These are phyloP conservation scores for Amphibolis antarctica DNA, from an alignment of 106 monocot genomes.

Conservation along the genomic window DNA sequence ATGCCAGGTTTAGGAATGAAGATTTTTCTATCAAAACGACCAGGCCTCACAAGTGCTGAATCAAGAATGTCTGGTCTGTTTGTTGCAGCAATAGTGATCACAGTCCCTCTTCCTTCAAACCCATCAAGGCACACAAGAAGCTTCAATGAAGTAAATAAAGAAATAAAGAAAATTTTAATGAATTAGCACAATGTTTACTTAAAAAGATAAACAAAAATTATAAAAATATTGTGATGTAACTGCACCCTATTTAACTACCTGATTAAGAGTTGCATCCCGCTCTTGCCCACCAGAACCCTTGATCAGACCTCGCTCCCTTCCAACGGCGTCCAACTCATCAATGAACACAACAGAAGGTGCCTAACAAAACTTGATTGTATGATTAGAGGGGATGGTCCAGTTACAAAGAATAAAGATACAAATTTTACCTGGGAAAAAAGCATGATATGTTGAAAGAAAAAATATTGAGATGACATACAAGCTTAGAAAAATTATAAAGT, in stretches of 20 bases:
- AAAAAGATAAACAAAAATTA: background rate
- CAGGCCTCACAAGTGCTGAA: conserved; percentile 87
- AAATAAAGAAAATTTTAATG: background rate
- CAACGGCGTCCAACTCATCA: conserved; percentile 89
- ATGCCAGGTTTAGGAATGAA: conserved; percentile 79
- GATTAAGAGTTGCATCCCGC: conserved; percentile 90
- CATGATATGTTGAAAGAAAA: no score
- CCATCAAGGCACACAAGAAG: conserved; percentile 88
- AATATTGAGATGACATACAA: background rate
- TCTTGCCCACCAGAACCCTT: conserved; percentile 92
- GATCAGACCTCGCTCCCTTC: conserved; percentile 79
- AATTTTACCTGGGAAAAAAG: background rate
- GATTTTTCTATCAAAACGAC: conserved; percentile 84
- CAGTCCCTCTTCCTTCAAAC: conserved; percentile 87
- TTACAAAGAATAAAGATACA: background rate
- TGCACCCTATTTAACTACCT: conserved; percentile 23
- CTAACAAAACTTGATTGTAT: conserved; percentile 14
- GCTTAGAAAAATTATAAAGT: background rate
- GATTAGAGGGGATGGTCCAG: background rate
- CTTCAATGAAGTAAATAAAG: conserved; percentile 34
- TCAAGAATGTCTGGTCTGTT: conserved; percentile 96
- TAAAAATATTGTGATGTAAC: background rate
- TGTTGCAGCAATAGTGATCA: conserved; percentile 88
- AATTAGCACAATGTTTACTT: background rate
- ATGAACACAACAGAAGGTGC: conserved; percentile 90